A percentile compares a stretch with the other conserved stretches of the same genome.
These are phyloP conservation scores for Plasmodium vivax DNA, from an alignment of 169 alveolate species.

Conservation along the genomic window DNA sequence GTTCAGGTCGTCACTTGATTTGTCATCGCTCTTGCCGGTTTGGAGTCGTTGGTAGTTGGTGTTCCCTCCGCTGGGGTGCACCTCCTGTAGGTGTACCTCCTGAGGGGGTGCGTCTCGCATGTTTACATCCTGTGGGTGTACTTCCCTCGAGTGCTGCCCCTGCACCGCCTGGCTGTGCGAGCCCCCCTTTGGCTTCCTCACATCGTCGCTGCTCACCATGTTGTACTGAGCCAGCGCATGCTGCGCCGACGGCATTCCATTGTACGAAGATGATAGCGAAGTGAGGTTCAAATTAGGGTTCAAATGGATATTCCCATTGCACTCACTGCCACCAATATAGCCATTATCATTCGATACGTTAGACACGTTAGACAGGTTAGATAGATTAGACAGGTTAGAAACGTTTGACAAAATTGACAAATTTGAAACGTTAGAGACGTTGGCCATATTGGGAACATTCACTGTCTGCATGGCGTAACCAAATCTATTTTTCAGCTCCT, in stretches of 20 bases:
- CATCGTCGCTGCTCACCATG: not conserved
- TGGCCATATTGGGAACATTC: not conserved
- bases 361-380: not conserved
- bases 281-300: not conserved
- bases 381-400: not conserved
- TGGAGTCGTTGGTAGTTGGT: not conserved
- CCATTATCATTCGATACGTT: not conserved
- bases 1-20: conserved; percentile 10
- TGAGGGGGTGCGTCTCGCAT: too few relatives aligned
- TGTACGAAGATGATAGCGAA: not conserved
- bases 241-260: not conserved
- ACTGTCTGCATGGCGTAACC: not conserved
- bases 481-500: conserved; percentile 18
- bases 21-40: conserved; percentile 13
- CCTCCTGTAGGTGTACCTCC: not conserved
- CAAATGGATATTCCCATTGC: not conserved
- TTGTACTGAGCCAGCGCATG: not conserved
- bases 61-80: not conserved
- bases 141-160: not conserved
- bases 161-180: conserved; percentile 4
- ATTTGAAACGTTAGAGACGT: not conserved
- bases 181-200: conserved; percentile 7
- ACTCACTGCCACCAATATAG: not conserved
- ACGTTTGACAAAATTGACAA: not conserved
- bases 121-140: not conserved